Evolutionary conservation across 306 rosid genomes (phyloP), one percentile per base, ranked within the genome.

Genomic region (Sicyos baderoa): DNA sequence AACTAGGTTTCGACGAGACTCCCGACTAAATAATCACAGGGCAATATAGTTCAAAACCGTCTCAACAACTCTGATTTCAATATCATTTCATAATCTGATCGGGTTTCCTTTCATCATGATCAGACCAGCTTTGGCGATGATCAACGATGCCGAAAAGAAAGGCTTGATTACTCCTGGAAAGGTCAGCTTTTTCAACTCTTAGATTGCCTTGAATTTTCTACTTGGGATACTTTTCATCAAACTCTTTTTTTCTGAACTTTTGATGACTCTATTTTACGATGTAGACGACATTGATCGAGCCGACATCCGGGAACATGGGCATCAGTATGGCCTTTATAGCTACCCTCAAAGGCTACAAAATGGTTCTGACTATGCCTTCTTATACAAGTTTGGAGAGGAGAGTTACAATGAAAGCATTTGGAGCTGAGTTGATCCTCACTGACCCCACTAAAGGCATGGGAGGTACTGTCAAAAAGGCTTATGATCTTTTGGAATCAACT

Each of bases 241-340:
- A 2, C 12, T 42, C 6, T 42, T 9, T 9, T 63, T 19, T 42
- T 63, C 70, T 63, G 29, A 19, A 18, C 52, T 42, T 63, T n/a
- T 15, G 44, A 22, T 9, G 16, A 62, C 51, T 62, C 27, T 29
- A 48, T 27, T 11, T 32, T 27, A 52, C 27, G 7, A 27, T 69
- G 23, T 70, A 91, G 94, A 91, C 97, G 70, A 82, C 72, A 66
- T 65, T 91, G 71, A 85, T 91, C 56, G 97, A 91, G 63, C 96
- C 97, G 10, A 91, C 97, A 3, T 91, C 97, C 3, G 97, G 97
- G 29, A 91, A 91, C 44, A 91, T 91, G 97, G 97, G 97, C 8
- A 91, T 91, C 59, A 87, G 93, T 54, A 77, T 87, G 93, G 89
- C 93, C 32, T 91, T 88, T 74, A 85, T 91, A 68, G 94, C 94